Conservation (phyloP, 345 rosid species). For the Euclidium syriacum region DNA sequence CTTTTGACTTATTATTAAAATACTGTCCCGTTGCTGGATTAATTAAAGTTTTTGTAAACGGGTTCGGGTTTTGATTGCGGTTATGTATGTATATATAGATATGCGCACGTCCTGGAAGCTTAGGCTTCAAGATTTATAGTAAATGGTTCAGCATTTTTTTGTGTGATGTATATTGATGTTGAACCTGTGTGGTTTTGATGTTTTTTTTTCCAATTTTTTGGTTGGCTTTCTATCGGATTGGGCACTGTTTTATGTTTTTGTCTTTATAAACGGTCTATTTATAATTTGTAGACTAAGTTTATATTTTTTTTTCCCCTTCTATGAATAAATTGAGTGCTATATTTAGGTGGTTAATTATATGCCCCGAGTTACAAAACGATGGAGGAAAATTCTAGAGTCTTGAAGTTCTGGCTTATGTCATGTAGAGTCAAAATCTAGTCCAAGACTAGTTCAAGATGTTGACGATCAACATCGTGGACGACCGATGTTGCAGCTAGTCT, state of each 20-base stretch:
- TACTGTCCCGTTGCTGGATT: background rate
- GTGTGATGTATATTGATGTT: background rate
- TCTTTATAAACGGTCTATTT: background rate
- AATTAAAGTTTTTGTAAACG: background rate
- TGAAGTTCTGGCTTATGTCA: background rate
- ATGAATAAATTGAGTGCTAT: background rate
- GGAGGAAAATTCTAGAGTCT: background rate
- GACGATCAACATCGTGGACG: no score
- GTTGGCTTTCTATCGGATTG: background rate
- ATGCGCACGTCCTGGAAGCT: background rate
- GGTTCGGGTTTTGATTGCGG: background rate
- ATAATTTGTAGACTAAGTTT: no score
- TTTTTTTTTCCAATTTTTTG: background rate
- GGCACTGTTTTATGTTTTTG: background rate
- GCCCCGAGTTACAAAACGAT: background rate
- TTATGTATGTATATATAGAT: conserved; percentile 4
- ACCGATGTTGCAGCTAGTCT: no score
- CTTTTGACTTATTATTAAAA: background rate
- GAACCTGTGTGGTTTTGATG: background rate
- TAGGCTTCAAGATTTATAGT: no score
- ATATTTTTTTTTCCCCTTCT: background rate
- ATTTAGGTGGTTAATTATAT: background rate
- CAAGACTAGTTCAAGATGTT: no score
- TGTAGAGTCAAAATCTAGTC: background rate
- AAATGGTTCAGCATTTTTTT: background rate